Evolutionary conservation across 2,329 filamentous ascomycete genomes (phyloP).

Genomic region (Pyricularia grisea): DNA sequence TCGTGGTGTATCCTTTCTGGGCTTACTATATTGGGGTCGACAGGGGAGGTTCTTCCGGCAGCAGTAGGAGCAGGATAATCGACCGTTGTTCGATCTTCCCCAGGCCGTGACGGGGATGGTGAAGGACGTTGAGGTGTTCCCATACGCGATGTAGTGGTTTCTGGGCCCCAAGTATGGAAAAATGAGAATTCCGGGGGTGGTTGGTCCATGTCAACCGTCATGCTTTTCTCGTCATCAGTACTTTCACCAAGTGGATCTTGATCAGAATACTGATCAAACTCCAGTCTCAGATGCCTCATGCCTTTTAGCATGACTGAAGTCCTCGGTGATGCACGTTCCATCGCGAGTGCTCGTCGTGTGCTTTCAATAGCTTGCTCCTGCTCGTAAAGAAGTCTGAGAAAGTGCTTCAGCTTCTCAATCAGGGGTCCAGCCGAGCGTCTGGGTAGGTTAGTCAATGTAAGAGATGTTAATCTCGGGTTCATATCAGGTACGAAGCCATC

Average conservation of each 20-base stretch:
- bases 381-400: constrained; percentile 33
- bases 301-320: constrained; percentile 36
- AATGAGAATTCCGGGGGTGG: background rate
- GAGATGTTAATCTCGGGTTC: constrained; percentile 42
- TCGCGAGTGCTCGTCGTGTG: constrained; percentile 7
- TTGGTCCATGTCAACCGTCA: background rate
- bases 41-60: background rate
- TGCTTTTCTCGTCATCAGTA: background rate
- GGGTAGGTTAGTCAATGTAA: constrained; percentile 46
- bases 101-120: background rate
- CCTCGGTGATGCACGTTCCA: constrained; percentile 17
- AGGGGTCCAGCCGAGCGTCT: constrained; percentile 41
- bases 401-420: constrained; percentile 33
- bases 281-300: constrained; percentile 42
- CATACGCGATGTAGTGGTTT: background rate
- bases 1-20: background rate
- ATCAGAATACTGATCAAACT: constrained; percentile 36
- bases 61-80: background rate
- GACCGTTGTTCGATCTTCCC: background rate
- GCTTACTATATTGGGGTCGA: background rate
- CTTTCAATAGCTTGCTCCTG: constrained; percentile 39
- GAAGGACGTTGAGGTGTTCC: too few species aligned
- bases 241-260: background rate
- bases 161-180: background rate
- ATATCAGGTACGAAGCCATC: constrained; percentile 41